Evolutionary conservation across 2,329 filamentous ascomycete species (phyloP), one percentile per base, ranked within the genome.

Genomic region (Xylariaceae sp.): DNA sequence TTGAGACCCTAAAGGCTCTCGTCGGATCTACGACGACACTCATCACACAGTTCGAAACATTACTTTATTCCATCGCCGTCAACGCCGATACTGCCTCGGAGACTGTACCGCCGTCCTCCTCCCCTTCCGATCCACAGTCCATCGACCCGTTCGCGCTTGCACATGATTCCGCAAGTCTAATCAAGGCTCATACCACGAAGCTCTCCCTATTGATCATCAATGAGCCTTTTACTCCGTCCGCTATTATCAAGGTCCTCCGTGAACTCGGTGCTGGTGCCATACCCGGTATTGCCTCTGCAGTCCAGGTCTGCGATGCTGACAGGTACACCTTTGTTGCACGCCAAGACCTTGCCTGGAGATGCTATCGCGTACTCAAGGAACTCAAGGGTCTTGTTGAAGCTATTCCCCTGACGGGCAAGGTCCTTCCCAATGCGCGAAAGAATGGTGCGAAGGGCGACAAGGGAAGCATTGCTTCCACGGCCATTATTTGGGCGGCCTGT

Each of bases 141-240:
- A 49, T 79, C 58, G 64, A 85, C 49, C 72, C 81, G 9, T 74
- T 95, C 18, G 67, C 79, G 12, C 74, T 91, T 43, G 79, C 90
- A 26, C 76, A 78, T 53, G 84, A 90, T 54, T 77, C 86, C 0
- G 78, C 87, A 1, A 78, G 74, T 19, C 73, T 94, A 4, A 79
- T 95, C 44, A 83, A 80, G 60, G 87, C 89, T 0, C 89, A 96
- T 59, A 79, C 83, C 2, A 95, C 89, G 4, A 95, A 95, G 49
- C 74, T 96, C 19, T 91, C 87, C 0, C 81, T 96, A 1, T 76
- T 97, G 11, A 78, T 93, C 2, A 85, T 94, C 56, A 95, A 87
- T 56, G 78, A 87, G 15, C 90, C 91, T 1, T 94, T 95, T 52
- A 93, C 89, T 0, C 82, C 87, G 0, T 81, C 83, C 1, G 90